Evolutionary conservation across 257 asterid genomes (phyloP).

Genomic region (Cruciata laevipes): DNA sequence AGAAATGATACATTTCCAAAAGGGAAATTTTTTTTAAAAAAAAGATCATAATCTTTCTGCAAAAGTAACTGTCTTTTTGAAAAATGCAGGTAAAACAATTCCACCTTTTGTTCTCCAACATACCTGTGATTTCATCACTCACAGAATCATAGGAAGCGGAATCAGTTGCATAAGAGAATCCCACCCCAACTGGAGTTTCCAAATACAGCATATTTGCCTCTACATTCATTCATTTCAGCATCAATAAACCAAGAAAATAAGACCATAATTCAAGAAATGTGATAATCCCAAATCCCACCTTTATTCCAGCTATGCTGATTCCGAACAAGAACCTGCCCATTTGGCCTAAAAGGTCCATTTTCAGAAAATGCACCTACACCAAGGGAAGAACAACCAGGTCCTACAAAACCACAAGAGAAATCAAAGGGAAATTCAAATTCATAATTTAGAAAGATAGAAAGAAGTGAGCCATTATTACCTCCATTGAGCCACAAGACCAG

Average conservation of each 20-base stretch:
- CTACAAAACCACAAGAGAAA: constrained; percentile 26
- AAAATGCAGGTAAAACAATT: not conserved
- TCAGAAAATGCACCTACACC: constrained; percentile 81
- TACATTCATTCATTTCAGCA: constrained; percentile 13
- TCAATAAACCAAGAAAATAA: not conserved
- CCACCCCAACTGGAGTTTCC: constrained; percentile 71
- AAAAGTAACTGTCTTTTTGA: not conserved
- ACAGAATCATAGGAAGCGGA: constrained; percentile 38
- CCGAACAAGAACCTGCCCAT: constrained; percentile 36
- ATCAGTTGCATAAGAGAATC: constrained; percentile 53
- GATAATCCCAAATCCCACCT: constrained; percentile 26
- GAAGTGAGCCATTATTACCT: constrained; percentile 43
- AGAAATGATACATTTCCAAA: constrained; percentile 5
- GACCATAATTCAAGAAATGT: not conserved
- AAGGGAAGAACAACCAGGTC: constrained; percentile 72
- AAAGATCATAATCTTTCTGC: constrained; percentile 7
- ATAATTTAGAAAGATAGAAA: not conserved
- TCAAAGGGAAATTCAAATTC: not conserved
- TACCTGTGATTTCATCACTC: constrained; percentile 57
- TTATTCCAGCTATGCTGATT: constrained; percentile 67
- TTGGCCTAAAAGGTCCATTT: constrained; percentile 70
- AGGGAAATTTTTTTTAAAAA: not conserved
- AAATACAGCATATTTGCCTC: constrained; percentile 68
- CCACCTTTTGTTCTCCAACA: not conserved
- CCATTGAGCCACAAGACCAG: constrained; percentile 69